phyloP scores from a whole-genome alignment of 192 early-diverging fungal genomes.

The Umbelopsis isabellina region DNA sequence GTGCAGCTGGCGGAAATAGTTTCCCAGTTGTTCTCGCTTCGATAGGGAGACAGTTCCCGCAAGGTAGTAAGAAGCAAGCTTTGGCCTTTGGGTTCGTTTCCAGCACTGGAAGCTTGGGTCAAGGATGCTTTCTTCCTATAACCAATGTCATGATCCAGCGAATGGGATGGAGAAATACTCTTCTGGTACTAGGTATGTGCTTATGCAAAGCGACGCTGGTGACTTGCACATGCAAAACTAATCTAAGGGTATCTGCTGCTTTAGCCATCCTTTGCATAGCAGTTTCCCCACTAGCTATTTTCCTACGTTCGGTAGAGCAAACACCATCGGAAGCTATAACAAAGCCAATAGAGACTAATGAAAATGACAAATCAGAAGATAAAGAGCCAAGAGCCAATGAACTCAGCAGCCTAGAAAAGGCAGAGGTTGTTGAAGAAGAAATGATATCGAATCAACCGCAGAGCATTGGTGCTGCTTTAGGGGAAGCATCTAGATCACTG shows the following conservation, averaged over 20 bases:
- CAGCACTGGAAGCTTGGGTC: conserved; percentile 43
- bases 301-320: conserved; percentile 24
- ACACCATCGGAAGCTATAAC: background rate
- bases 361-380: background rate
- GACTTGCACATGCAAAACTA: no score
- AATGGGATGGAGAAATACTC: conserved; percentile 31
- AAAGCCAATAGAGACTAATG: background rate
- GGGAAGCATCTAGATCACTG: conserved; percentile 30
- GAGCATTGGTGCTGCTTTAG: conserved; percentile 25
- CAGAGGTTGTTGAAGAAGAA: background rate
- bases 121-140: conserved; percentile 40
- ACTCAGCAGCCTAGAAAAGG: background rate
- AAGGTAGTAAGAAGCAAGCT: conserved; percentile 23
- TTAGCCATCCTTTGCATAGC: conserved; percentile 14
- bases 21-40: conserved; percentile 37
- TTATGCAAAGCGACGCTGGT: no score
- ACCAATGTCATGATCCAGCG: conserved; percentile 23
- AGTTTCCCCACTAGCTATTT: conserved; percentile 23
- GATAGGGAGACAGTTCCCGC: conserved; percentile 33
- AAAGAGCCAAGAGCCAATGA: background rate
- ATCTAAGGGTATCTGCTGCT: background rate
- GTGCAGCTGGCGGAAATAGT: conserved; percentile 34
- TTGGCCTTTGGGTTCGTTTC: conserved; percentile 40
- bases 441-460: conserved; percentile 11
- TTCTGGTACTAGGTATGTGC: conserved; percentile 30